phyloP scores from a whole-genome alignment of 148 eudicot species.

The Rhododendron ferrugineum region DNA sequence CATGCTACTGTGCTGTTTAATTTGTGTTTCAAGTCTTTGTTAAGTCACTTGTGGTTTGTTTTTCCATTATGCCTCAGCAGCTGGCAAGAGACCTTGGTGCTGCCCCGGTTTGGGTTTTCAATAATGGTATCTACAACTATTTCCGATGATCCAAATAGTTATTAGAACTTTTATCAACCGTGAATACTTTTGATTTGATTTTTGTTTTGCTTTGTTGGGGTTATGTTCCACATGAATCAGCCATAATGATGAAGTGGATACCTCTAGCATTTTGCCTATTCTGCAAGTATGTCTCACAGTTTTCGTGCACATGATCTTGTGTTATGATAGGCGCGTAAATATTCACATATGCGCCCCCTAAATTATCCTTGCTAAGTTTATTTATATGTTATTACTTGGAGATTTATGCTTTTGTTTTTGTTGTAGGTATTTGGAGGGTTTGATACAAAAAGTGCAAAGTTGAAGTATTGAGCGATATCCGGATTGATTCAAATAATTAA shows the following conservation, averaged over 20 bases:
- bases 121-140: conserved; percentile 48
- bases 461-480: not conserved
- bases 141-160: not conserved
- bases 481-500: too few relatives aligned
- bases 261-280: conserved; percentile 47
- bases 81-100: conserved; percentile 92
- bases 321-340: too few relatives aligned
- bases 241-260: conserved; percentile 57
- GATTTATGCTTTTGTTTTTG: too few relatives aligned
- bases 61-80: conserved; percentile 32
- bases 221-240: conserved; percentile 44
- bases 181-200: not conserved
- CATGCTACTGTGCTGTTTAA: not conserved
- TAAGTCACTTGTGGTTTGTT: not conserved
- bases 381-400: too few relatives aligned
- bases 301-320: not conserved
- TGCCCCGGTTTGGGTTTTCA: conserved; percentile 85
- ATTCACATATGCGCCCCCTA: too few relatives aligned
- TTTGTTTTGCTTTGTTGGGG: not conserved
- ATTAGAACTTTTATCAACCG: not conserved
- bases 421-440: too few relatives aligned
- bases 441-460: too few relatives aligned
- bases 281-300: conserved; percentile 48
- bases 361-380: too few relatives aligned
- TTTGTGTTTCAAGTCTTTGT: not conserved